Evolutionary conservation across 2,329 filamentous ascomycete species (phyloP).

Genomic region (Paraphoma chrysanthemicola): DNA sequence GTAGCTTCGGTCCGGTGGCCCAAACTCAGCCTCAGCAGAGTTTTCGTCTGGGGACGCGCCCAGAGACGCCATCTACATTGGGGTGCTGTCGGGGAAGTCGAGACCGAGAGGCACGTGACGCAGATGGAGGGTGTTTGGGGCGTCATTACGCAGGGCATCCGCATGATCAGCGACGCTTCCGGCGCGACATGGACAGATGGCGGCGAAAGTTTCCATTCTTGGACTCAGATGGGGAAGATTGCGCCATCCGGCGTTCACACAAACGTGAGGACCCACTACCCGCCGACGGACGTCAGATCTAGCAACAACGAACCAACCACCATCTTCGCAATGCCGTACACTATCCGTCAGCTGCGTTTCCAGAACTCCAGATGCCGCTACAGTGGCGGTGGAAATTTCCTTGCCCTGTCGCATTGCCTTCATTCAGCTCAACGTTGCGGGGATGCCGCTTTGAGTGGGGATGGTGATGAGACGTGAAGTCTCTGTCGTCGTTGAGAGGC

Average conservation of each 20-base stretch:
- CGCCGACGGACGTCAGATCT: conserved; percentile 19
- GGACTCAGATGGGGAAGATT: conserved; percentile 13
- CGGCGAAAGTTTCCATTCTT: conserved; percentile 40
- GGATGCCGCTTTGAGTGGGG: conserved; percentile 23
- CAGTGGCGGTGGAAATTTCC: conserved; percentile 39
- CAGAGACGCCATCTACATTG: conserved; percentile 17
- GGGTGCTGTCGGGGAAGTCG: conserved; percentile 23
- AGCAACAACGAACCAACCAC: conserved; percentile 32
- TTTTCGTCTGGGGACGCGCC: conserved; percentile 13
- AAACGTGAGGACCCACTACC: conserved; percentile 19
- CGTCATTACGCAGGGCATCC: conserved; percentile 29
- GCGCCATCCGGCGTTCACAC: conserved; percentile 10
- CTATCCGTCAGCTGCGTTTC: conserved; percentile 21
- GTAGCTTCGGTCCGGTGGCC: conserved; percentile 24
- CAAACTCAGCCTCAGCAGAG: conserved; percentile 8
- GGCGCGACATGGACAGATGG: conserved; percentile 6
- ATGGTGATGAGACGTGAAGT: conserved; percentile 24
- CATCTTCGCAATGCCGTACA: conserved; percentile 11
- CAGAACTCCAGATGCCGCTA: conserved; percentile 25
- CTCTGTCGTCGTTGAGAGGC: conserved; percentile 23
- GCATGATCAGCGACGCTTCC: conserved; percentile 18
- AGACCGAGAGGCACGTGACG: conserved; percentile 29
- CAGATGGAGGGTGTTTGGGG: background rate
- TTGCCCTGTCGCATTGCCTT: conserved; percentile 15
- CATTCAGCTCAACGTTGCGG: conserved; percentile 18